Percentiles rank a stretch among this genome's conserved stretches.
These are phyloP conservation scores for Telopea speciosissima DNA, from an alignment of 177 flowering plant species.

Conservation along the genomic window DNA sequence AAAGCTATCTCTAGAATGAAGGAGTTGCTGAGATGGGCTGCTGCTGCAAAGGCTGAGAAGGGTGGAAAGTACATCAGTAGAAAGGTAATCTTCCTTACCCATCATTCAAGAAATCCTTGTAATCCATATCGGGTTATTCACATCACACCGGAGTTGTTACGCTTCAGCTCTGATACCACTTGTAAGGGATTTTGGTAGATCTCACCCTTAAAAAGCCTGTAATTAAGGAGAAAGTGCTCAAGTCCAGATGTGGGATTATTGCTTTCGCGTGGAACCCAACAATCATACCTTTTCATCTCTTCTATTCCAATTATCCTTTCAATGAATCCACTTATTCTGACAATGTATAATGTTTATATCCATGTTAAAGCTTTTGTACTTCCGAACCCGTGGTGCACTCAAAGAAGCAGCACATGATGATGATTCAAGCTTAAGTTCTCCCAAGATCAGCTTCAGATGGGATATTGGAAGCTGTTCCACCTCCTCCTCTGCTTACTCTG, in stretches of 20 bases:
- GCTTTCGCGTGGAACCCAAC: too few species aligned
- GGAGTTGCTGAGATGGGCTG: constrained; percentile 78
- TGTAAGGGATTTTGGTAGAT: too few species aligned
- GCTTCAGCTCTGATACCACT: too few species aligned
- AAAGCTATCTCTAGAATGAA: constrained; percentile 70
- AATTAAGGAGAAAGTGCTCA: too few species aligned
- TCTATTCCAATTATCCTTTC: neutral
- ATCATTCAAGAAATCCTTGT: too few species aligned
- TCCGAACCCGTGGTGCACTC: constrained; percentile 33
- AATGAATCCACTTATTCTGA: neutral
- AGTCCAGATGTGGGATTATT: too few species aligned
- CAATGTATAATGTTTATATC: neutral
- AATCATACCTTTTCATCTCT: neutral
- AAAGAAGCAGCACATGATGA: constrained; percentile 44
- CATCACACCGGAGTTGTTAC: too few species aligned
- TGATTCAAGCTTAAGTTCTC: constrained; percentile 51
- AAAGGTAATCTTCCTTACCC: constrained; percentile 41
- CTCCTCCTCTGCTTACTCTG: constrained; percentile 40
- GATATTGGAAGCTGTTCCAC: constrained; percentile 73
- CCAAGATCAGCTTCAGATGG: constrained; percentile 84
- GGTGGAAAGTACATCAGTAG: constrained; percentile 47
- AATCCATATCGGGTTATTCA: too few species aligned
- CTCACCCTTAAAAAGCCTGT: too few species aligned
- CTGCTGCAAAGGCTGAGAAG: constrained; percentile 56
- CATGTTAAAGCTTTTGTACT: constrained; percentile 46